Conservation (phyloP, 208 protist species). For the Trypanosoma theileri region DNA sequence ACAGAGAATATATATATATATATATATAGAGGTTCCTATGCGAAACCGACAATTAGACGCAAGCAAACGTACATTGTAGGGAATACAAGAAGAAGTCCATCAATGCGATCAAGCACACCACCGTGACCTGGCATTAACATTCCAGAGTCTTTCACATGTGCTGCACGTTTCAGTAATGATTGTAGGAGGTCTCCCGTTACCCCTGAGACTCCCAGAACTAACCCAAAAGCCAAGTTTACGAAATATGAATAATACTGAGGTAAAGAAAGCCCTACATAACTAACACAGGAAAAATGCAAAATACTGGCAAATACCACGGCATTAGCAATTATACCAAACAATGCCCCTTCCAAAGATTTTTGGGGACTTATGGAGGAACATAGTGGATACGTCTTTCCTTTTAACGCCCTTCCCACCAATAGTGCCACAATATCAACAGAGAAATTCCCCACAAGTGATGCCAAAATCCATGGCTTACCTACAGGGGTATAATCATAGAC, state of each 20-base stretch:
- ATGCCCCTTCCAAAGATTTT: constrained; percentile 85
- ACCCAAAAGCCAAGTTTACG: constrained; percentile 58
- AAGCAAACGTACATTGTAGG: constrained; percentile 70
- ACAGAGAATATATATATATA: not conserved
- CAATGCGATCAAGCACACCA: constrained; percentile 89
- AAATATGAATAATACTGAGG: constrained; percentile 26
- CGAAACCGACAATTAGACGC: constrained; percentile 27
- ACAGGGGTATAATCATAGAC: constrained; percentile 51
- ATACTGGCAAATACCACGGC: constrained; percentile 50
- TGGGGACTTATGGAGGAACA: constrained; percentile 80
- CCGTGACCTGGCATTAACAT: constrained; percentile 87
- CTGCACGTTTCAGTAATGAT: constrained; percentile 86
- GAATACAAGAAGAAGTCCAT: constrained; percentile 80
- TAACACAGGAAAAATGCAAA: constrained; percentile 29
- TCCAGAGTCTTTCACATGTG: constrained; percentile 85
- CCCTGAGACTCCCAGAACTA: constrained; percentile 36
- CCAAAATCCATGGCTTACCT: constrained; percentile 56
- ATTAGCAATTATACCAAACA: constrained; percentile 63
- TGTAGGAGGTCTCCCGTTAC: constrained; percentile 84
- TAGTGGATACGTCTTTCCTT: constrained; percentile 45
- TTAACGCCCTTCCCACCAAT: constrained; percentile 49
- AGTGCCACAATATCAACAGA: constrained; percentile 78
- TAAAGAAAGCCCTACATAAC: not conserved
- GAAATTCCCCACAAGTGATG: constrained; percentile 72
- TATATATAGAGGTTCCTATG: constrained; percentile 3